Percentiles rank a stretch among this genome's conserved stretches.
These are phyloP conservation scores for Cetraspora pellucida DNA, from an alignment of 192 early-diverging fungal species.

Conservation along the genomic window DNA sequence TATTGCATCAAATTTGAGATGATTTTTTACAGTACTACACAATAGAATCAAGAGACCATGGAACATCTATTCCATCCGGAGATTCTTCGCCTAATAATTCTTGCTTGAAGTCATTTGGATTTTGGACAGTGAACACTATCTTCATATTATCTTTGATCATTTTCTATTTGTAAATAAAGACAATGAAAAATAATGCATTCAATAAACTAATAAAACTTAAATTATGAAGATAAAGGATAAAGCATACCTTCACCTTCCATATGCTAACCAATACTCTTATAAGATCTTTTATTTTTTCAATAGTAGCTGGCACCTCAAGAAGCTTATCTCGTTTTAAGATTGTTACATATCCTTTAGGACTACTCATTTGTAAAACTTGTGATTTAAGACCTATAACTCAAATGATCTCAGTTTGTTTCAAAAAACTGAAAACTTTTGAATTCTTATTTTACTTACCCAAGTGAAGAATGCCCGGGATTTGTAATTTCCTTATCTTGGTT, in stretches of 20 bases:
- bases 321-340: slow-evolving; percentile 27
- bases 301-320: slow-evolving; percentile 12
- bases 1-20: no score
- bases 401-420: slow-evolving; percentile 27
- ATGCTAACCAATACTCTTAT: slow-evolving; percentile 24
- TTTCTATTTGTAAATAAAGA: slow-evolving; percentile 21
- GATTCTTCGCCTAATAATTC: slow-evolving; percentile 9
- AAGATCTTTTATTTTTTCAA: slow-evolving; percentile 24
- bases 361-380: slow-evolving; percentile 31
- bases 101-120: not conserved
- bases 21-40: not conserved
- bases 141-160: not conserved
- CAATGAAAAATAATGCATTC: slow-evolving; percentile 1
- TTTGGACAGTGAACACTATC: not conserved
- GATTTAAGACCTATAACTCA: slow-evolving; percentile 30
- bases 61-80: not conserved
- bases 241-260: slow-evolving; percentile 10
- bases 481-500: slow-evolving; percentile 5
- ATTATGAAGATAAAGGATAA: not conserved
- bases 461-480: slow-evolving; percentile 7
- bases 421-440: slow-evolving; percentile 1
- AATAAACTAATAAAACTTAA: not conserved
- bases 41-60: not conserved
- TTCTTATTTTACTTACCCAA: slow-evolving; percentile 17
- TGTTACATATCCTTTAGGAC: slow-evolving; percentile 27